Percentiles rank a stretch among this genome's conserved stretches.
Conservation (phyloP, 345 rosid species). For the Passiflora organensis region DNA sequence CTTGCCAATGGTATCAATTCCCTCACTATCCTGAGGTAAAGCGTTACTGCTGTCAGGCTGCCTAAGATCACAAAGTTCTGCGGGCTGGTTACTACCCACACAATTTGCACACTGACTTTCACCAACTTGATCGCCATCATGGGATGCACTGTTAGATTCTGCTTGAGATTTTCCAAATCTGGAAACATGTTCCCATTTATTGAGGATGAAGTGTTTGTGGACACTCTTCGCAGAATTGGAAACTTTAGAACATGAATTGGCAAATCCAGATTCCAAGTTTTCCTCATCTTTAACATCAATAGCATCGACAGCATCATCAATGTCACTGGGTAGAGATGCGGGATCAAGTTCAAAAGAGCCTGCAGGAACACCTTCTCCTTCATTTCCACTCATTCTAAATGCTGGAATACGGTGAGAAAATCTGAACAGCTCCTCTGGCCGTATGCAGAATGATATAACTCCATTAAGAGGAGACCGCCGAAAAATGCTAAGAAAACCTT, state of each 20-base stretch:
- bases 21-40: conserved; percentile 26
- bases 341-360: conserved; percentile 82
- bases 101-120: conserved; percentile 1
- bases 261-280: conserved; percentile 16
- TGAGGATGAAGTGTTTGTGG: not conserved
- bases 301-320: conserved; percentile 14
- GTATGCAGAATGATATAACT: conserved; percentile 32
- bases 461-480: conserved; percentile 26
- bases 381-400: conserved; percentile 61
- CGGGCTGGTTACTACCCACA: not conserved
- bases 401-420: conserved; percentile 81
- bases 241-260: not conserved
- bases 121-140: conserved; percentile 11
- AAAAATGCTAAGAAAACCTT: conserved; percentile 74
- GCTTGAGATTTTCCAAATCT: conserved; percentile 22
- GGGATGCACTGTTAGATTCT: conserved; percentile 6
- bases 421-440: conserved; percentile 43
- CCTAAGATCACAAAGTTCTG: conserved; percentile 8
- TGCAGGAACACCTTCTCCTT: conserved; percentile 62
- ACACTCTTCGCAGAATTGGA: not conserved
- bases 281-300: conserved; percentile 16
- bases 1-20: conserved; percentile 16
- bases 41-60: conserved; percentile 4
- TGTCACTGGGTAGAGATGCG: conserved; percentile 48
- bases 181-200: not conserved